Conservation (phyloP, 805 yeast species). For the Komagataella mondaviorum region DNA sequence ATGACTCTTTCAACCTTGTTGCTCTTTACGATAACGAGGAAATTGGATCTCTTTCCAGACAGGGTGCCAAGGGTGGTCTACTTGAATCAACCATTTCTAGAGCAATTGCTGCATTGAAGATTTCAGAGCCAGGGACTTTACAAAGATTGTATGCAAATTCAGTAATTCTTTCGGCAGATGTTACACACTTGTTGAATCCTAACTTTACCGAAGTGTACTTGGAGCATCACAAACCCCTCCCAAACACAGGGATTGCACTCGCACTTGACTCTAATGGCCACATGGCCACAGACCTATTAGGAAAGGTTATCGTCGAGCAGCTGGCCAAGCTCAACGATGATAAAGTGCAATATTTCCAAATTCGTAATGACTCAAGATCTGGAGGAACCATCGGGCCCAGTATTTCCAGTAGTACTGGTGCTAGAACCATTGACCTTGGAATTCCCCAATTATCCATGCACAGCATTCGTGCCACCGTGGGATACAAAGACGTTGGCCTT, state of each 20-base stretch:
- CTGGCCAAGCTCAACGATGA: conserved; percentile 55
- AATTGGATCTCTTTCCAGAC: conserved; percentile 68
- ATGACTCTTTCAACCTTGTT: conserved; percentile 20
- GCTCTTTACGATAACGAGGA: conserved; percentile 71
- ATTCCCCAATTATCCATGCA: conserved; percentile 82
- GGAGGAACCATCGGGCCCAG: conserved; percentile 87
- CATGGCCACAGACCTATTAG: conserved; percentile 72
- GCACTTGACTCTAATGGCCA: conserved; percentile 70
- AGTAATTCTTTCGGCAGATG: conserved; percentile 73
- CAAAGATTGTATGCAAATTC: conserved; percentile 35
- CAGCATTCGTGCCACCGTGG: conserved; percentile 70
- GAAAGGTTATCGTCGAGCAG: conserved; percentile 57
- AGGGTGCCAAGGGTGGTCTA: conserved; percentile 72
- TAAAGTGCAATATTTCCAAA: conserved; percentile 68
- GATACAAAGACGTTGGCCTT: conserved; percentile 64
- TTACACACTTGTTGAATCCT: conserved; percentile 72
- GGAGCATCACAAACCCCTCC: conserved; percentile 68
- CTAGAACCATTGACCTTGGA: conserved; percentile 70
- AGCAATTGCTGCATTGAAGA: neutral
- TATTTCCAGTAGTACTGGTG: conserved; percentile 50
- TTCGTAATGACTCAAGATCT: conserved; percentile 71
- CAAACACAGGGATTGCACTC: conserved; percentile 63
- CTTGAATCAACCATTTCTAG: conserved; percentile 42
- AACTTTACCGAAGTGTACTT: conserved; percentile 56
- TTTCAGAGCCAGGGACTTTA: neutral